Base-by-base conservation (phyloP, 164 flowering plant species). In the Amborella trichopoda region DNA sequence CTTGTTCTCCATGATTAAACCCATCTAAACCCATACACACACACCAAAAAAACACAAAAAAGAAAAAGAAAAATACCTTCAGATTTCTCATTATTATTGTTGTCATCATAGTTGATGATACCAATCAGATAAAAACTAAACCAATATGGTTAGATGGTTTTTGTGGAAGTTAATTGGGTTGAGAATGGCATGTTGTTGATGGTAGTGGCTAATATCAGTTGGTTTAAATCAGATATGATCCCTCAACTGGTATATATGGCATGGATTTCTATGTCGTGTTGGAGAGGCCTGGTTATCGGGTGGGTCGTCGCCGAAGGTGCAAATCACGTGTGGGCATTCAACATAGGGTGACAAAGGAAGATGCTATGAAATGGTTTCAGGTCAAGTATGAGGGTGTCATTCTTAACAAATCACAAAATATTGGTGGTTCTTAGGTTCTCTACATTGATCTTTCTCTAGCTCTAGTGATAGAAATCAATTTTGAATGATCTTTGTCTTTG, bases 281-380 rank as follows among this genome's bases (percentile, higher is more conserved):
- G 61, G 94, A 83, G 42, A 78, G 88, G 1, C 85, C 88, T 10
- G 88, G 94, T 3, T 83, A 78, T 47, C 72, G 88, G 16, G 85
- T 83, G 2, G 85, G 83, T 3, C 84, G 88, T 26, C 80, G 88
- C 26, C 63, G 85, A 3, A 66, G 94, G 65, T 83, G 94, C 88
- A 80, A 83, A 65, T 58, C 85, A 22, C 73, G 85, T 53, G 94
- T 83, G 53, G 94, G 94, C 22, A 74, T 83, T 63, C 81, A 80
- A 57, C 94, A 83, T 54, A 61, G 94, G 39, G 94, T 83, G 30
- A 78, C 81, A 0, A 83, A 78, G 67, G 94, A 83, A 20, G 94
- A 83, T 56, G 72, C 88, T 1, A 80, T 83, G 94, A 83, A 80
- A 59, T 83, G 94, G 88, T 83, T 83, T 66, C 88, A 80, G 58